A percentile compares a stretch with the other conserved stretches of the same genome.
phyloP scores from a whole-genome alignment of 768 basidiomycete genomes.

The Termitomyces titanicus region DNA sequence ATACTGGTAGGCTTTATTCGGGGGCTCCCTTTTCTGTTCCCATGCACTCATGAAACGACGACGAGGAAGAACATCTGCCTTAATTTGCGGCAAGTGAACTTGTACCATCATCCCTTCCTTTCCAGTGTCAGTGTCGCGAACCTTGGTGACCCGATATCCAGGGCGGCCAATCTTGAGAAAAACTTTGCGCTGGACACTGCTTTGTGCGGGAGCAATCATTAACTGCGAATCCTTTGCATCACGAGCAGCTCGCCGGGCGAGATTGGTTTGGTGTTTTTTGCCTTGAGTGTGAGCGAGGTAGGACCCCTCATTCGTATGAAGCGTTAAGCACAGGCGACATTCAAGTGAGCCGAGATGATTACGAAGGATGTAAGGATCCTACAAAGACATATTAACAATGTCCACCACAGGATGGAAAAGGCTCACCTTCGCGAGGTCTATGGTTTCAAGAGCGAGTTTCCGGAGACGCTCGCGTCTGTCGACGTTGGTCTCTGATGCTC shows the following conservation, averaged over 20 bases:
- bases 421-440: slow-evolving; percentile 92
- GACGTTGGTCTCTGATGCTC: slow-evolving; percentile 92
- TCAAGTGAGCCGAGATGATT: slow-evolving; percentile 98
- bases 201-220: slow-evolving; percentile 82
- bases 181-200: slow-evolving; percentile 82
- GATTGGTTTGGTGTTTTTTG: slow-evolving; percentile 98
- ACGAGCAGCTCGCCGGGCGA: slow-evolving; percentile 94
- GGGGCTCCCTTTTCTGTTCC: slow-evolving; percentile 94
- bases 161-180: slow-evolving; percentile 98
- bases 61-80: slow-evolving; percentile 76
- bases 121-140: slow-evolving; percentile 84
- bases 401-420: neutral
- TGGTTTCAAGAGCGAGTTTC: slow-evolving; percentile 95
- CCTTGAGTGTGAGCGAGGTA: slow-evolving; percentile 99
- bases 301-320: slow-evolving; percentile 99
- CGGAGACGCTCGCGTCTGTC: slow-evolving; percentile 92
- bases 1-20: slow-evolving; percentile 96
- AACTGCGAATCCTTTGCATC: slow-evolving; percentile 93
- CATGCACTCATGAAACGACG: slow-evolving; percentile 96
- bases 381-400: slow-evolving; percentile 9
- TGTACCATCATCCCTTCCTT: slow-evolving; percentile 98
- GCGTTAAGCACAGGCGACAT: slow-evolving; percentile 94
- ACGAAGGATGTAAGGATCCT: slow-evolving; percentile 98
- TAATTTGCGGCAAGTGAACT: slow-evolving; percentile 93
- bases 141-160: slow-evolving; percentile 95